phyloP scores from a whole-genome alignment of 805 yeast genomes.

The Monosporozyma servazzii region DNA sequence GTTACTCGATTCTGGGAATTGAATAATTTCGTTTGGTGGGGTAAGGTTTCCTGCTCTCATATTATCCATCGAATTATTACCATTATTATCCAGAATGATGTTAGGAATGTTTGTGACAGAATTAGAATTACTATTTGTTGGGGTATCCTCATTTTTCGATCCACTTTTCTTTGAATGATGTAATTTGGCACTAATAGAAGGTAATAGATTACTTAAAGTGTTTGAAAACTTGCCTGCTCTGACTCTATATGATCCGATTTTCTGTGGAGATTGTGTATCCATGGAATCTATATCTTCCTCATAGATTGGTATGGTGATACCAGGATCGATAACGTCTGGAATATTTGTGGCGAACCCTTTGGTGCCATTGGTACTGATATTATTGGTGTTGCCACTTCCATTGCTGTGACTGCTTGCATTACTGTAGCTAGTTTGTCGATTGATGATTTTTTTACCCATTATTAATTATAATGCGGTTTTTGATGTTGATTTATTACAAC shows the following conservation, averaged over 20 bases:
- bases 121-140: conserved; percentile 9
- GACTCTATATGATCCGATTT: conserved; percentile 29
- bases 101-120: conserved; percentile 7
- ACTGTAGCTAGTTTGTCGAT: background rate
- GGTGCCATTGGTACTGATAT: background rate
- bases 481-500: too few relatives aligned
- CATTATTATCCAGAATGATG: background rate
- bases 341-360: conserved; percentile 7
- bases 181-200: conserved; percentile 31
- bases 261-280: conserved; percentile 17
- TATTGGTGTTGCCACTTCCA: background rate
- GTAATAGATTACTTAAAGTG: conserved; percentile 29
- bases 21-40: conserved; percentile 23
- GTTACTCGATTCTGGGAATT: conserved; percentile 23
- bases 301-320: conserved; percentile 28
- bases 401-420: background rate
- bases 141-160: conserved; percentile 11
- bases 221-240: conserved; percentile 32
- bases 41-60: conserved; percentile 14
- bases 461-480: background rate
- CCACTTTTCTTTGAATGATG: conserved; percentile 17
- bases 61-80: background rate
- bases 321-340: conserved; percentile 28
- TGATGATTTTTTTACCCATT: background rate
- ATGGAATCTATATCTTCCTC: conserved; percentile 19